phyloP scores from a whole-genome alignment of 2,329 filamentous ascomycete species.

The Botrytis elliptica region DNA sequence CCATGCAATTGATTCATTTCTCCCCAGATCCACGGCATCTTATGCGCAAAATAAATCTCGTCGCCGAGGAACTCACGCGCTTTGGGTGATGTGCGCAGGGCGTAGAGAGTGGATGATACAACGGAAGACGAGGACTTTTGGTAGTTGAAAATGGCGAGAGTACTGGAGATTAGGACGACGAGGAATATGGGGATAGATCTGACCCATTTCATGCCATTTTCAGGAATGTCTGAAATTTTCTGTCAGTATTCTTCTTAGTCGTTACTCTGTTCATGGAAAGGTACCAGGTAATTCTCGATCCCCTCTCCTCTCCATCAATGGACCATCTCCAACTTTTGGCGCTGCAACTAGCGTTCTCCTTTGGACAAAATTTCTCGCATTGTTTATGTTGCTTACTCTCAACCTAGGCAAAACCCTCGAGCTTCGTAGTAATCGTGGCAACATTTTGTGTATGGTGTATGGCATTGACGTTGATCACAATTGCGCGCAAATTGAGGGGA shows the following conservation, averaged over 20 bases:
- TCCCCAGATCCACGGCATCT: constrained; percentile 80
- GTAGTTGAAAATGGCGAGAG: constrained; percentile 97
- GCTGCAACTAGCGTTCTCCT: constrained; percentile 54
- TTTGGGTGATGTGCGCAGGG: constrained; percentile 73
- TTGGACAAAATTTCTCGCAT: constrained; percentile 26
- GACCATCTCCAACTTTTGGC: constrained; percentile 59
- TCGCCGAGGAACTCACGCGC: constrained; percentile 81
- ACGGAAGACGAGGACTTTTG: constrained; percentile 88
- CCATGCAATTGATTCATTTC: constrained; percentile 94
- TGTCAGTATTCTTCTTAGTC: neutral
- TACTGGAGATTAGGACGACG: constrained; percentile 65
- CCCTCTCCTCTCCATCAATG: constrained; percentile 62
- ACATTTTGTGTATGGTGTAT: constrained; percentile 29
- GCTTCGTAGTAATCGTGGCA: constrained; percentile 34
- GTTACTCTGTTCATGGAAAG: constrained; percentile 21
- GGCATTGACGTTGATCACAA: neutral
- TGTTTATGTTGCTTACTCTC: constrained; percentile 22
- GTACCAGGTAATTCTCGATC: constrained; percentile 66
- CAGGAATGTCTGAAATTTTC: constrained; percentile 30
- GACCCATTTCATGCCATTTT: constrained; percentile 54
- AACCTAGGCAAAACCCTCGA: constrained; percentile 29
- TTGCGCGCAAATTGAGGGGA: neutral
- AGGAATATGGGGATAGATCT: constrained; percentile 80
- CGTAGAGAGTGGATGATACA: constrained; percentile 87
- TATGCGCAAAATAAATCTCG: constrained; percentile 76